Conservation (phyloP, 805 yeast species). For the Kurtzmaniella fragi region DNA sequence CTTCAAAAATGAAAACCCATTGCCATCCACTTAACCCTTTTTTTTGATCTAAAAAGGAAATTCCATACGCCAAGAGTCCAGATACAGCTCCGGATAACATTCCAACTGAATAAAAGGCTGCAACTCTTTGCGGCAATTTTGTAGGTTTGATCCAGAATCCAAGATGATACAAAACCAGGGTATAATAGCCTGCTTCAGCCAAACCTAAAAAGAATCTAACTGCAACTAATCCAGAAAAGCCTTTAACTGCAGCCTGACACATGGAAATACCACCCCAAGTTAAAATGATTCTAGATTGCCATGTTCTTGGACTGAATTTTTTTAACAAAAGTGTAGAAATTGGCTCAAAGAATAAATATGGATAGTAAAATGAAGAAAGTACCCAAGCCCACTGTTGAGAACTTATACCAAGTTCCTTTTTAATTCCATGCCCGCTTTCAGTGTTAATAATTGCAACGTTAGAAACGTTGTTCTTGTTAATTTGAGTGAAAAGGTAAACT, state of each 20-base stretch:
- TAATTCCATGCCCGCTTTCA: slow-evolving; percentile 9
- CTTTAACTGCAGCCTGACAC: slow-evolving; percentile 8
- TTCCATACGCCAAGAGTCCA: slow-evolving; percentile 17
- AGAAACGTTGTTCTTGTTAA: slow-evolving; percentile 10
- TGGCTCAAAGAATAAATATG: slow-evolving; percentile 9
- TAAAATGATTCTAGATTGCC: slow-evolving; percentile 10
- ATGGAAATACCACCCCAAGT: slow-evolving; percentile 10
- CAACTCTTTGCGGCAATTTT: slow-evolving; percentile 16
- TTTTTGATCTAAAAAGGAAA: slow-evolving; percentile 9
- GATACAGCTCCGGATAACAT: slow-evolving; percentile 15
- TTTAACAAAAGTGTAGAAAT: slow-evolving; percentile 7
- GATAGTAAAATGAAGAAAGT: slow-evolving; percentile 8
- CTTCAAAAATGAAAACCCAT: slow-evolving; percentile 11
- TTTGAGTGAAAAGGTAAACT: slow-evolving; percentile 9
- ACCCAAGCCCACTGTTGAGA: slow-evolving; percentile 12
- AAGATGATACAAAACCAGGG: slow-evolving; percentile 12
- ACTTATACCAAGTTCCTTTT: slow-evolving; percentile 4
- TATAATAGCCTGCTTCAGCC: slow-evolving; percentile 8
- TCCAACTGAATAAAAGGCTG: slow-evolving; percentile 16
- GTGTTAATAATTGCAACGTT: slow-evolving; percentile 9
- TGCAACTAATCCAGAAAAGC: slow-evolving; percentile 8
- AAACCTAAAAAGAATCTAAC: slow-evolving; percentile 8
- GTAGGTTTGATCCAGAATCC: slow-evolving; percentile 16
- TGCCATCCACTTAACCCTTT: slow-evolving; percentile 8
- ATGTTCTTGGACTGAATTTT: slow-evolving; percentile 6